Conservation (phyloP, 345 rosid species). For the Moricandia arvensis region DNA sequence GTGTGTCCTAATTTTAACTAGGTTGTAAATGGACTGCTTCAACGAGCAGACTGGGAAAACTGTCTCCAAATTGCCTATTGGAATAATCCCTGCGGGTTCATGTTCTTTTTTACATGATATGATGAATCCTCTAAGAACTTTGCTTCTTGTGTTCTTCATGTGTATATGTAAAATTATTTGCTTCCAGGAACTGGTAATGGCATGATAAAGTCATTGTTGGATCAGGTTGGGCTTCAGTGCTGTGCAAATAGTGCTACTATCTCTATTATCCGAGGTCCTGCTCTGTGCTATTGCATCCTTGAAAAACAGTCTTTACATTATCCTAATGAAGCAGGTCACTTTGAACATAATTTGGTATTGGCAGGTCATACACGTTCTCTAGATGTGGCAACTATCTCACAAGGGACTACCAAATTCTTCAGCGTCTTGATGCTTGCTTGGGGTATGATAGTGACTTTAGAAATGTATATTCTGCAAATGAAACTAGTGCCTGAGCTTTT, state of each 20-base stretch:
- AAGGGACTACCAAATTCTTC: constrained; percentile 64
- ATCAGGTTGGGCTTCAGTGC: constrained; percentile 73
- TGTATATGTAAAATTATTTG: not conserved
- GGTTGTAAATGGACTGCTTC: constrained; percentile 95
- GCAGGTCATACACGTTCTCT: constrained; percentile 73
- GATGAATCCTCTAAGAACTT: not conserved
- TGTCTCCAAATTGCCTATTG: constrained; percentile 72
- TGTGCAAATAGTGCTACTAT: constrained; percentile 58
- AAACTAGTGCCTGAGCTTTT: not conserved
- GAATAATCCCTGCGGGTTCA: constrained; percentile 89
- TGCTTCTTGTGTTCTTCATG: not conserved
- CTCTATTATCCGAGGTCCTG: constrained; percentile 65
- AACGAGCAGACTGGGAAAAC: constrained; percentile 84
- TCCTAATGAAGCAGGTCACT: not conserved
- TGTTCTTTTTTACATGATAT: not conserved
- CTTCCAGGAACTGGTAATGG: constrained; percentile 88
- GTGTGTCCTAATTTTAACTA: constrained; percentile 50
- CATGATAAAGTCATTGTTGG: constrained; percentile 82
- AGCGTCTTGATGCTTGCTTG: constrained; percentile 96
- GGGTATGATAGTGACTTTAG: constrained; percentile 49
- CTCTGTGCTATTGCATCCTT: not conserved
- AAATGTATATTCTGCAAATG: not conserved
- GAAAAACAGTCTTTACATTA: not conserved
- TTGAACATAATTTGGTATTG: constrained; percentile 17
- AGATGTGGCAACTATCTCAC: constrained; percentile 82